Evolutionary conservation across 148 eudicot species (phyloP).

Genomic region (Vaccinium myrtillus): DNA sequence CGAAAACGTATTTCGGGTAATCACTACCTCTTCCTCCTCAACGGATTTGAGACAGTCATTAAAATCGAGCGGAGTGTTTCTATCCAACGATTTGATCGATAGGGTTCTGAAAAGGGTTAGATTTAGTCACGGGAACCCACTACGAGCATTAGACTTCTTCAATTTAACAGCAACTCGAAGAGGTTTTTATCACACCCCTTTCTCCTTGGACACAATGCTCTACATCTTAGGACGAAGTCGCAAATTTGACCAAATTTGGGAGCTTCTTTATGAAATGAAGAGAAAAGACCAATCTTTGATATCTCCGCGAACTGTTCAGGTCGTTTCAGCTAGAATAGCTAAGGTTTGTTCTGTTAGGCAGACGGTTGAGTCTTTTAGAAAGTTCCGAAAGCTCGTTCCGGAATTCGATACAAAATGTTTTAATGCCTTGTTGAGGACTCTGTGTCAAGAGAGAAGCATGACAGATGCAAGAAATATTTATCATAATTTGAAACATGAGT

Average conservation of each 20-base stretch:
- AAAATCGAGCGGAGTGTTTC: conserved; percentile 33
- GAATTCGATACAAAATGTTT: conserved; percentile 53
- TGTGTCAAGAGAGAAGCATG: conserved; percentile 89
- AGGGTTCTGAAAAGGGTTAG: conserved; percentile 70
- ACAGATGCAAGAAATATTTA: conserved; percentile 78
- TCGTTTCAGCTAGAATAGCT: conserved; percentile 68
- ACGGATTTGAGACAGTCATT: conserved; percentile 41
- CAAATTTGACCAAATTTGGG: conserved; percentile 61
- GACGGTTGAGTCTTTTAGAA: conserved; percentile 70
- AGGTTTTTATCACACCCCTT: conserved; percentile 68
- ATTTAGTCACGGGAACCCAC: conserved; percentile 73
- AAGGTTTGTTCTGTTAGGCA: conserved; percentile 76
- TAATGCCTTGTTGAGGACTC: conserved; percentile 68
- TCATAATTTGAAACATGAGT: conserved; percentile 56
- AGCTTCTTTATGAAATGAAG: conserved; percentile 51
- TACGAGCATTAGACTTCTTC: conserved; percentile 60
- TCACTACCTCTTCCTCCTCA: conserved; percentile 37
- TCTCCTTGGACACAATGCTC: conserved; percentile 75
- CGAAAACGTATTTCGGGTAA: conserved; percentile 43
- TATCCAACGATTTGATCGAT: conserved; percentile 63
- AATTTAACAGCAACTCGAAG: conserved; percentile 29
- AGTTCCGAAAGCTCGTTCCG: conserved; percentile 49
- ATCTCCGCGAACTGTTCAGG: conserved; percentile 57
- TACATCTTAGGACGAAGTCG: conserved; percentile 73
- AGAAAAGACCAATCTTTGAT: conserved; percentile 58